A percentile compares a stretch with the other conserved stretches of the same genome.
phyloP scores from a whole-genome alignment of 129 eudicot species.

The Arctium minus region DNA sequence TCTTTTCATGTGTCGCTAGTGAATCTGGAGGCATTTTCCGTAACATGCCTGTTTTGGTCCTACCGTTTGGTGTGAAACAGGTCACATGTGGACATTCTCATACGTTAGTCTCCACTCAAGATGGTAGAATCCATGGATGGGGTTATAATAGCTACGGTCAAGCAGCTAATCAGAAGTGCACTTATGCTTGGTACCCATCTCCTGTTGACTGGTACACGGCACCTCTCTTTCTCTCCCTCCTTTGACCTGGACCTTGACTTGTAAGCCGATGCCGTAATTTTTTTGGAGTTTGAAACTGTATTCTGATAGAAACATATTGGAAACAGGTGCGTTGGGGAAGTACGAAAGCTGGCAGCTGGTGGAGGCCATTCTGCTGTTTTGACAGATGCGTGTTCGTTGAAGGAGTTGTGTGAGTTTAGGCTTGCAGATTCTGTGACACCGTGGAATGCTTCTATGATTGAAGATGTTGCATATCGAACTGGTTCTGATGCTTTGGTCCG shows the following conservation, averaged over 20 bases:
- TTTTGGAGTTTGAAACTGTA: background rate
- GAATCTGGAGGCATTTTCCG: constrained; percentile 73
- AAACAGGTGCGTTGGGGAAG: constrained; percentile 96
- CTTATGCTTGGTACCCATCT: constrained; percentile 99
- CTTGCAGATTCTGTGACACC: constrained; percentile 71
- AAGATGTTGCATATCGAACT: constrained; percentile 81
- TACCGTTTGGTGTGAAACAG: constrained; percentile 70
- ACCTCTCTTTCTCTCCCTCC: background rate
- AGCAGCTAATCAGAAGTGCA: constrained; percentile 89
- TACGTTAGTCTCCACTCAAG: constrained; percentile 77
- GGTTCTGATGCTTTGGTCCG: constrained; percentile 98
- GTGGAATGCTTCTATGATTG: constrained; percentile 65
- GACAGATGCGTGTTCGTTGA: constrained; percentile 85
- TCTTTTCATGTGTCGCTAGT: constrained; percentile 56
- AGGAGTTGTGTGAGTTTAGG: constrained; percentile 89
- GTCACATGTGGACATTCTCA: constrained; percentile 96
- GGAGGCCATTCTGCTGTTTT: constrained; percentile 97
- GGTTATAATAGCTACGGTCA: constrained; percentile 98
- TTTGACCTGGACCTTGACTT: background rate
- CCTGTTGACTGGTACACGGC: constrained; percentile 87
- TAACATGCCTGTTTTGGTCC: constrained; percentile 75
- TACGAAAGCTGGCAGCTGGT: constrained; percentile 95
- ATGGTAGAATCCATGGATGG: constrained; percentile 97
- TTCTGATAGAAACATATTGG: constrained; percentile 4
- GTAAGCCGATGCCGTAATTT: background rate